These are phyloP conservation scores for Trichoderma sp. DNA, from an alignment of 2,329 filamentous ascomycete species.

Conservation along the genomic window DNA sequence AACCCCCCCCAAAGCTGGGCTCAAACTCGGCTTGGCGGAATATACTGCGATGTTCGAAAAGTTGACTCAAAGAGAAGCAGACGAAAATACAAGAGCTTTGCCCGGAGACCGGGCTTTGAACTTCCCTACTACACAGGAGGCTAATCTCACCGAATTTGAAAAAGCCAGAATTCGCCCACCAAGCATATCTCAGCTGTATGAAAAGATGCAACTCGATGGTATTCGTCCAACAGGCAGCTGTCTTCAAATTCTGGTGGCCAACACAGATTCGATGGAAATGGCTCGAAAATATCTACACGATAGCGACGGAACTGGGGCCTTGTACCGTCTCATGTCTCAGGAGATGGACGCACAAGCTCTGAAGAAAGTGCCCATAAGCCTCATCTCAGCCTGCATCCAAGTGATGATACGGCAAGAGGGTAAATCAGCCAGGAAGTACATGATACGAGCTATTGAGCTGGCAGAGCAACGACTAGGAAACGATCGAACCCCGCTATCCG, in stretches of 20 bases:
- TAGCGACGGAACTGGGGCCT: conserved; percentile 37
- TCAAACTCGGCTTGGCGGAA: conserved; percentile 48
- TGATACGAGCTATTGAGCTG: conserved; percentile 41
- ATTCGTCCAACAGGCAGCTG: conserved; percentile 54
- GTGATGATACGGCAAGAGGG: conserved; percentile 35
- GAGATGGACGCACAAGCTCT: conserved; percentile 36
- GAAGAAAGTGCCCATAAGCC: conserved; percentile 35
- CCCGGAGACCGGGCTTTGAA: conserved; percentile 66
- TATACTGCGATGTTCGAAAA: conserved; percentile 66
- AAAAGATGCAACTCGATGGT: conserved; percentile 57
- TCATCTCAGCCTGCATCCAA: conserved; percentile 57
- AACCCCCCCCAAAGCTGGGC: conserved; percentile 41
- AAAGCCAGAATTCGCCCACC: conserved; percentile 66
- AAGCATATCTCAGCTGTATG: conserved; percentile 60
- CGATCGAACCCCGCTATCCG: conserved; percentile 36
- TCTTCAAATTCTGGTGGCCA: conserved; percentile 59
- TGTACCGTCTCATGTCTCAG: conserved; percentile 32
- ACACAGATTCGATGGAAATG: conserved; percentile 52
- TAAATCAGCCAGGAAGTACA: conserved; percentile 33
- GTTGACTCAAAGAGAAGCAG: conserved; percentile 45
- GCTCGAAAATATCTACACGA: conserved; percentile 57
- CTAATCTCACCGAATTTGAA: conserved; percentile 67
- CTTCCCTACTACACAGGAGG: conserved; percentile 40
- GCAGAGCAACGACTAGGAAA: conserved; percentile 36
- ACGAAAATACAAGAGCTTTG: conserved; percentile 40